Percentiles rank a stretch among this genome's conserved stretches.
These are phyloP conservation scores for Penicillium hesseltinei DNA, from an alignment of 2,329 filamentous ascomycete genomes.

Conservation along the genomic window DNA sequence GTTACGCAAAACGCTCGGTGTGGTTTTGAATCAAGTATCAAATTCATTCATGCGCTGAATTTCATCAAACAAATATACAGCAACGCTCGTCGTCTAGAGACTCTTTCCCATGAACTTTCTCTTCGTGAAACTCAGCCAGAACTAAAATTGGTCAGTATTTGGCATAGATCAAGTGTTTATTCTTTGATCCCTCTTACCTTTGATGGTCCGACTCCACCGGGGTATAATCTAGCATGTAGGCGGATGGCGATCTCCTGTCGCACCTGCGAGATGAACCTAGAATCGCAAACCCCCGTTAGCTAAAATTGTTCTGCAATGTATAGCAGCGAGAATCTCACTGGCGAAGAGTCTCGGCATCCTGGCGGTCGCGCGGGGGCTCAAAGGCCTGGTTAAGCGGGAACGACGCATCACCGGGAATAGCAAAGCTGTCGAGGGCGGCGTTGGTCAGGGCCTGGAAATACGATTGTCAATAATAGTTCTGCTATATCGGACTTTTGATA, in stretches of 20 bases:
- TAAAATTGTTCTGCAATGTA: not conserved
- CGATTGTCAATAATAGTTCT: not conserved
- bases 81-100: slow-evolving; percentile 51
- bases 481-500: not conserved
- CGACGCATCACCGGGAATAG: slow-evolving; percentile 86
- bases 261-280: slow-evolving; percentile 73
- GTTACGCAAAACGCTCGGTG: not conserved
- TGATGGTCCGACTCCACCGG: slow-evolving; percentile 66
- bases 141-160: slow-evolving; percentile 55
- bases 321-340: slow-evolving; percentile 58
- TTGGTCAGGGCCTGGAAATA: slow-evolving; percentile 76
- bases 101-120: slow-evolving; percentile 99
- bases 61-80: slow-evolving; percentile 30
- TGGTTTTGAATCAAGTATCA: slow-evolving; percentile 9
- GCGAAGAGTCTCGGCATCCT: slow-evolving; percentile 83
- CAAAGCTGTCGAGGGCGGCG: slow-evolving; percentile 89
- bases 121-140: slow-evolving; percentile 99
- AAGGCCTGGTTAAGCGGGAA: slow-evolving; percentile 98
- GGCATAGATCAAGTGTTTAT: not conserved
- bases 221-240: slow-evolving; percentile 82
- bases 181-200: slow-evolving; percentile 47
- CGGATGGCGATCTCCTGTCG: slow-evolving; percentile 84
- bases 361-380: slow-evolving; percentile 79
- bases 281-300: slow-evolving; percentile 2
- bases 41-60: slow-evolving; percentile 27